These are phyloP conservation scores for Triticum turgidum DNA, from an alignment of 176 grass and related monocot species.

Conservation along the genomic window DNA sequence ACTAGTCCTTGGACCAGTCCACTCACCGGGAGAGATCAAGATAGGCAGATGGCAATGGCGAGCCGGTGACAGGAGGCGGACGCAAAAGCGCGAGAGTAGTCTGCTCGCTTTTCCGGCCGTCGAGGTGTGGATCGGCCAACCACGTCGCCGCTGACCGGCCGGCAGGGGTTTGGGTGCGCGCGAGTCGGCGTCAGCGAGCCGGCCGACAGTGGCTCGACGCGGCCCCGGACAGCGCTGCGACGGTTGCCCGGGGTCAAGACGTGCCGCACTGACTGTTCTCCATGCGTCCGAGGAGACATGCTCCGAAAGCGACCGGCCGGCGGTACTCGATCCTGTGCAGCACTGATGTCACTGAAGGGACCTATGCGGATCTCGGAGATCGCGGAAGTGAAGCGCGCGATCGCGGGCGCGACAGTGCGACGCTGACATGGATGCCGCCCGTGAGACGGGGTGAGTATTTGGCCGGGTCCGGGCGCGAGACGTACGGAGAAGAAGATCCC, in stretches of 20 bases:
- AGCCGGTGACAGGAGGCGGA: background rate
- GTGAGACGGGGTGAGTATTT: background rate
- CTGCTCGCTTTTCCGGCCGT: background rate
- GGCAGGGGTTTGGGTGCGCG: background rate
- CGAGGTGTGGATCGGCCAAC: constrained; percentile 7
- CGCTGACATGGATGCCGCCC: background rate
- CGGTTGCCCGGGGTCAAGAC: constrained; percentile 5
- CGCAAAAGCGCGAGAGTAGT: background rate
- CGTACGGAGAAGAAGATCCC: background rate
- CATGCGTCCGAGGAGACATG: constrained; percentile 2
- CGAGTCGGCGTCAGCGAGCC: constrained; percentile 32
- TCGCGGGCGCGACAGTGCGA: background rate
- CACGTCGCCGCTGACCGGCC: constrained; percentile 32
- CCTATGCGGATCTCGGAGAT: background rate
- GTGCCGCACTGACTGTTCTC: background rate
- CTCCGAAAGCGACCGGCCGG: constrained; percentile 15
- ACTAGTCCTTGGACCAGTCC: constrained; percentile 38
- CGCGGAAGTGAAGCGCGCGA: background rate
- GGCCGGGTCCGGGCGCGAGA: background rate
- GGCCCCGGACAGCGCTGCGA: background rate
- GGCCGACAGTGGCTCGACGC: background rate
- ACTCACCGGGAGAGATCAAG: constrained; percentile 14
- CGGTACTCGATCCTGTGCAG: background rate
- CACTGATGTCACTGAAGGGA: background rate
- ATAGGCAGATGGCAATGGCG: background rate